Base-by-base conservation (phyloP, 768 basidiomycete genomes). In the Amanita exitialis region DNA sequence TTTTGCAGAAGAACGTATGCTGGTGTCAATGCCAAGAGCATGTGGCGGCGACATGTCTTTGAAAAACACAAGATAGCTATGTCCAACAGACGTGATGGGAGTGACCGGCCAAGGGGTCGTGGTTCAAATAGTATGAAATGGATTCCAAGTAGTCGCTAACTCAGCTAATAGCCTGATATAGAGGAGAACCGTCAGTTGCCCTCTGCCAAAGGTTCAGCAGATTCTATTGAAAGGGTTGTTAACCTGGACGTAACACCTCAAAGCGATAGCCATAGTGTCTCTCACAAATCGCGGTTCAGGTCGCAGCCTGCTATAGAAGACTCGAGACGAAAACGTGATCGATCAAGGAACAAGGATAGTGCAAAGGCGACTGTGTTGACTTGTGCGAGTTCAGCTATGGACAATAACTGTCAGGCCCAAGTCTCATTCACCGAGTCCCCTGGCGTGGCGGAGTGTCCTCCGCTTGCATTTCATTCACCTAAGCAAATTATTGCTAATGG, bases 51-150 rank as follows among this genome's bases (percentile, higher is more conserved):
- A 43, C 88, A 91, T 63, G 88, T 91, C 27, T 89, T 84, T 55
- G 89, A 91, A 66, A 90, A 90, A 61, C 88, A 91, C 64, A 90
- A 88, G 66, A 86, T 91, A 59, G 86, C 88, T 35, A 90, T 91
- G 89, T 76, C 86, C 34, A 91, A 91, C 59, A 75, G 89, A 28
- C 80, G 89, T 48, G 89, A 88, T 56, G 80, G 74, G 45, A 70
- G 70, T 44, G 83, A 86, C 44, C 74, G 78, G 44, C 76, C 74
- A 53, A 76, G 86, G 30, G 78, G 81, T 28, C 77, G 86, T 37
- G 72, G 74, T 15, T 73, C 80, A 43, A 80, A 77, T 55, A 84
- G 86, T 87, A 66, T 54, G 86, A 70, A 20, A 43, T 34, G 4
- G 8, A 27, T 43, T 23, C 20, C 18, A 32, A 37, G 12, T 18